Base-by-base conservation (phyloP, 495 filamentous ascomycete species). In the Aspergillus haitiensis region DNA sequence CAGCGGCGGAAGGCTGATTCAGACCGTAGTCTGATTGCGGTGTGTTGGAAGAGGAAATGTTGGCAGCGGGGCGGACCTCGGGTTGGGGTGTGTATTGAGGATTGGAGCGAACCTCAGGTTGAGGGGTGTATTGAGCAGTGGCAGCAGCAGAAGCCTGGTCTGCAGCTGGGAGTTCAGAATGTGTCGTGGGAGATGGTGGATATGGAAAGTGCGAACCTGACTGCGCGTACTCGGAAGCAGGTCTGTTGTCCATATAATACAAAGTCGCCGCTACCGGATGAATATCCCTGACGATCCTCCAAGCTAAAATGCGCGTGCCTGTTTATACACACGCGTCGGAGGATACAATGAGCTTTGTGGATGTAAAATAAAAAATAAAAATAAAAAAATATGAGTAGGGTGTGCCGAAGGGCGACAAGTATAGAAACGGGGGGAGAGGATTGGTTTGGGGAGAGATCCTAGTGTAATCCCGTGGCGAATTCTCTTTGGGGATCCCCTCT, bases 151-250 rank as follows among this genome's bases (percentile, higher is more conserved):
- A 89, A 70, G 85, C 82, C 78, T 88, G 88, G 86, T 94, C 92
- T 94, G 87, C 85, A 77, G 87, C 78, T 70, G 84, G 83, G 67
- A 80, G 83, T 87, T 93, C 87, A 92, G 91, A 91, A 75, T 85
- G 82, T 68, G 80, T 78, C 80, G 85, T 84, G 78, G 81, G 78
- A 74, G 82, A 81, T 67, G 84, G 80, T 80, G 86, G 82, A 82
- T 85, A 87, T 81, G 86, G 88, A 86, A 86, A 86, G 78, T 84
- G 86, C 93, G 90, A 95, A 96, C 92, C 93, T 96, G 92, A 88
- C 87, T 97, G 93, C 89, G 91, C 86, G 82, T 93, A 97, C 77
- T 95, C 92, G 81, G 90, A 79, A 72, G 89, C 84, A 82, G 88
- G 85, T 84, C 90, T 89, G 84, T 93, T 90, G 89, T 96, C 94